Evolutionary conservation across 306 rosid genomes (phyloP).

Genomic region (Pterocarpus santalinus): DNA sequence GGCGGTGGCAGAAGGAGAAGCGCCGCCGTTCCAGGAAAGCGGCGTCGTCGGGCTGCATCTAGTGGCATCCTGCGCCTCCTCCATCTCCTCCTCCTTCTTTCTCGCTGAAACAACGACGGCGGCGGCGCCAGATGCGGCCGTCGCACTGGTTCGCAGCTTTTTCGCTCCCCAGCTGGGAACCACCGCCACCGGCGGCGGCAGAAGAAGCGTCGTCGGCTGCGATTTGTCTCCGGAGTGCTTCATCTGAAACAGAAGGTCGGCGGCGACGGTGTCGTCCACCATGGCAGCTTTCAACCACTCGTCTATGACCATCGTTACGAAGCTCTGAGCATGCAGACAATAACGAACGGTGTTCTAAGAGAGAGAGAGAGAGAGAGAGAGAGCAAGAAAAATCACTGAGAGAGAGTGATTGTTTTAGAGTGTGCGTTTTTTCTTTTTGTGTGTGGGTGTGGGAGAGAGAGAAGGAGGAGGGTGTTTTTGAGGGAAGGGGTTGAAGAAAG

Average conservation of each 20-base stretch:
- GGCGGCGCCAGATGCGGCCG: constrained; percentile 1
- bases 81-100: background rate
- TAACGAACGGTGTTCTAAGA: background rate
- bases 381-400: background rate
- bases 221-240: constrained; percentile 52
- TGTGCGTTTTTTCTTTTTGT: background rate
- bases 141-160: background rate
- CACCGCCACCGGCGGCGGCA: background rate
- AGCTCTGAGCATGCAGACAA: background rate
- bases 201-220: background rate
- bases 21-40: constrained; percentile 91
- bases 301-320: constrained; percentile 53
- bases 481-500: constrained; percentile 46
- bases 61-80: constrained; percentile 45
- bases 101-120: constrained; percentile 31
- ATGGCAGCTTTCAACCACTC: constrained; percentile 79
- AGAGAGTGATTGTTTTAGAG: background rate
- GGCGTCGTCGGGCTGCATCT: constrained; percentile 97
- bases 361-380: constrained; percentile 3
- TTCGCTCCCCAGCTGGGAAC: background rate
- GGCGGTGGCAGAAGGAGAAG: constrained; percentile 78
- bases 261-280: constrained; percentile 72
- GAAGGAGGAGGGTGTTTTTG: constrained; percentile 45
- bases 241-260: constrained; percentile 60
- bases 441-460: background rate